A percentile compares a stretch with the other conserved stretches of the same genome.
phyloP scores from a whole-genome alignment of 2,329 filamentous ascomycete genomes.

The Ilyonectria robusta region DNA sequence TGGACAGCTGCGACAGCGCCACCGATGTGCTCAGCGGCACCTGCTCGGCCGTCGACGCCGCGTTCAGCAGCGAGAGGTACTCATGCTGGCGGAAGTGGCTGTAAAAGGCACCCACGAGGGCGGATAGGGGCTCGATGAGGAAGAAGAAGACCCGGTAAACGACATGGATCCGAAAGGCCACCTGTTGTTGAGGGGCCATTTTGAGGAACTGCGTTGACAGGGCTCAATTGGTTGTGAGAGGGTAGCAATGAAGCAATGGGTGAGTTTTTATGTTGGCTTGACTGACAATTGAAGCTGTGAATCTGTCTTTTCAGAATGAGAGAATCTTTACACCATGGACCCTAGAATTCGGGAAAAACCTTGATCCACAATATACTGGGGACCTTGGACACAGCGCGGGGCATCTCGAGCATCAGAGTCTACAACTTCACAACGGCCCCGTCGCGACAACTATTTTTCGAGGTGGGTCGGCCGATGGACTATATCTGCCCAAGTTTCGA shows the following conservation, averaged over 20 bases:
- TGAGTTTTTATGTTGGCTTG: background rate
- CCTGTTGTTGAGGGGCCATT: conserved; percentile 45
- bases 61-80: conserved; percentile 77
- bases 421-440: background rate
- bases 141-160: conserved; percentile 82
- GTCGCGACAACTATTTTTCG: background rate
- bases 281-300: conserved; percentile 13
- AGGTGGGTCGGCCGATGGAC: background rate
- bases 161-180: conserved; percentile 67
- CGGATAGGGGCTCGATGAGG: conserved; percentile 74
- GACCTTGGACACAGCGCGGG: background rate
- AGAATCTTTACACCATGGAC: conserved; percentile 13
- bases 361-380: conserved; percentile 41
- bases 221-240: background rate
- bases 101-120: conserved; percentile 67
- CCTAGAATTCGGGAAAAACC: conserved; percentile 42
- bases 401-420: background rate
- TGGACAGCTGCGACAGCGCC: conserved; percentile 81
- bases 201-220: background rate
- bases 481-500: background rate
- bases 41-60: conserved; percentile 58
- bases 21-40: conserved; percentile 75
- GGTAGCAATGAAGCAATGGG: background rate
- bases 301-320: conserved; percentile 4
- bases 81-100: conserved; percentile 63